Evolutionary conservation across 129 eudicot species (phyloP), one percentile per base, ranked within the genome.

Genomic region (Artemisia annua): DNA sequence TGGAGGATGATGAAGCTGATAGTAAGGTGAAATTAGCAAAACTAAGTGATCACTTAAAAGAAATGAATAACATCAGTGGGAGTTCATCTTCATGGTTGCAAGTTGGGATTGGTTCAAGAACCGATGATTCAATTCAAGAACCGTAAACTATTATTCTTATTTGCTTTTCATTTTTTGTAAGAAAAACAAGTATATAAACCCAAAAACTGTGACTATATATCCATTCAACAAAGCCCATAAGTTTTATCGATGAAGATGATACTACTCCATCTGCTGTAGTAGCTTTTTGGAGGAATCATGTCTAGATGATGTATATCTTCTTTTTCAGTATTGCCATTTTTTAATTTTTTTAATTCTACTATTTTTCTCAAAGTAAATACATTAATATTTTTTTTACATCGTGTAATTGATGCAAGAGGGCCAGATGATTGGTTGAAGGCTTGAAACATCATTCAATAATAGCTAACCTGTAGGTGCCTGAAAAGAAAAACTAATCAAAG

Each of bases 41-140:
- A 82, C 72, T 93, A 49, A 78, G 90, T 77, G 96, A 88, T 30
- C 35, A 30, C 51, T 64, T 91, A 43, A 91, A 88, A 46, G 97
- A 86, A 5, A 84, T 88, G 81, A 83, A 66, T 48, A 83, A 76
- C 22, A 39, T 76, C 4, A 81, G 75, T 63, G 95, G 88, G 8
- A 73, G 56, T 85, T 86, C 97, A 54, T 85, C 95, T 28, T 85
- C 87, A 57, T 93, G 98, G 98, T 81, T 93, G 78, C 98, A 93
- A 43, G 96, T 93, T 59, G 98, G 98, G 26, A 81, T 93, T 83
- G 85, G 87, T 17, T 82, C 98, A 43, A 76, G 86, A 15, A 74
- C 78, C 58, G 86, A 73, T 48, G 80, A 72, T 52, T 76, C 86
- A 43, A 7, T 77, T 55, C 72, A 39, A 48, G 78, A 86, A 53